Conservation (phyloP, 371 early-diverging fungal genomes). For the Homolaphlyctis polyrhiza region DNA sequence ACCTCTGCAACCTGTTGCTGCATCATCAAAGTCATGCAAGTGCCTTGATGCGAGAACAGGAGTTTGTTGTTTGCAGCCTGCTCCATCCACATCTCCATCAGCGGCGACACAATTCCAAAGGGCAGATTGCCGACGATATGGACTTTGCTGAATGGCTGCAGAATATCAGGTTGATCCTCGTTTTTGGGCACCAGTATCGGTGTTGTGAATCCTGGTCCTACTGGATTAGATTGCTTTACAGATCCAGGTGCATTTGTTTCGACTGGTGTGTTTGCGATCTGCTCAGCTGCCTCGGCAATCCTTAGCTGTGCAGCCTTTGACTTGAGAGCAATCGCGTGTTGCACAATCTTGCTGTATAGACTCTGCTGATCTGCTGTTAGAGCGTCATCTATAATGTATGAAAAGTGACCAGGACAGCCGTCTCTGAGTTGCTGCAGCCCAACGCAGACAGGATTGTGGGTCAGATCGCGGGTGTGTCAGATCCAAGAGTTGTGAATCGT, state of each 20-base stretch:
- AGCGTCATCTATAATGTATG: not conserved
- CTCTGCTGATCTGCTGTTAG: not conserved
- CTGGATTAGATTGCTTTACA: too few relatives aligned
- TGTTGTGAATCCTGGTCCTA: too few relatives aligned
- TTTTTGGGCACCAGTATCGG: too few relatives aligned
- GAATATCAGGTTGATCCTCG: too few relatives aligned
- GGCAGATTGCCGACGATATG: slow-evolving; percentile 1
- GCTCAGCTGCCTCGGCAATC: too few relatives aligned
- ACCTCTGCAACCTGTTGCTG: slow-evolving; percentile 1
- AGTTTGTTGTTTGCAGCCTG: not conserved
- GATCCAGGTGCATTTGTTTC: too few relatives aligned
- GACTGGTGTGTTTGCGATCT: too few relatives aligned
- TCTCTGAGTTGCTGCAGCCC: too few relatives aligned
- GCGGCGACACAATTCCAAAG: not conserved
- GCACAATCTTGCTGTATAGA: not conserved
- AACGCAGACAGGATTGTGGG: too few relatives aligned
- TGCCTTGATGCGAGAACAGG: not conserved
- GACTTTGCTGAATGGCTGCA: not conserved
- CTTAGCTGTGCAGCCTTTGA: too few relatives aligned
- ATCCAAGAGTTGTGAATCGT: too few relatives aligned
- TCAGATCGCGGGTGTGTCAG: too few relatives aligned
- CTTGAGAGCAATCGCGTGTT: not conserved
- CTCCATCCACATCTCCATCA: not conserved
- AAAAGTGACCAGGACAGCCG: not conserved
- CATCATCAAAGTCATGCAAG: not conserved